Base-by-base conservation (phyloP, 495 filamentous ascomycete genomes). In the Aspergillus bertholletiae region DNA sequence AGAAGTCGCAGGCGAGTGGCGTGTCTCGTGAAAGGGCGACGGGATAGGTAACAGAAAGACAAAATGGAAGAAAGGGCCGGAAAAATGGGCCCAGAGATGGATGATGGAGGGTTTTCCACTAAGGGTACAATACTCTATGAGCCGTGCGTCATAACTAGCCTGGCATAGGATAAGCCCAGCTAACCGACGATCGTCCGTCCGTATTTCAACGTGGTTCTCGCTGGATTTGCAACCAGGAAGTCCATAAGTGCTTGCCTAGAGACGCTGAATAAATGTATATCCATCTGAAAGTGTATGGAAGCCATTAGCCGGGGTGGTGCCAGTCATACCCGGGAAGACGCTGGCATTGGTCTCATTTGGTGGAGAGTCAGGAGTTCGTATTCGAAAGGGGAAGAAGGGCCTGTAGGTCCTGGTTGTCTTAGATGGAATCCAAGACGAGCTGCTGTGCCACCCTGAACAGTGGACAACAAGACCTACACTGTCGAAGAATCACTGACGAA, bases 181-280 rank as follows among this genome's bases (percentile, higher is more conserved):
- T 21, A 49, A 49, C 5, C 21, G 49, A 21, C 43, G 49, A 30
- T 35, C 49, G 22, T 15, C 49, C 49, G 21, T 51, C 49, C 43
- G 49, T 37, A 28, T 20, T 43, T n/a, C 35, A 40, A 51, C 21
- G 37, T 51, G 49, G 49, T 41, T 44, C n/a, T 15, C 20, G 49
- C 30, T 28, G 34, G 49, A 24, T 24, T 51, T 21, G 17, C 35
- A 51, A 51, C 20, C 43, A 24, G 18, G 21, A 35, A 51, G 21
- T 51, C 22, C 28, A 27, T 35, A 35, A 43, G n/a, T 41, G 37
- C 39, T 27, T 28, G 17, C 22, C 22, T 21, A 17, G 15, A 8
- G 23, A 28, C 27, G 49, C 35, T 51, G 49, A 51, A 28, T 11
- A 30, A 28, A 28, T 5, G 8, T n/a, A 8, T 8, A 2, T 20